Percentiles rank a stretch among this genome's conserved stretches.
phyloP scores from a whole-genome alignment of 257 asterid genomes.

The Solanum etuberosum region DNA sequence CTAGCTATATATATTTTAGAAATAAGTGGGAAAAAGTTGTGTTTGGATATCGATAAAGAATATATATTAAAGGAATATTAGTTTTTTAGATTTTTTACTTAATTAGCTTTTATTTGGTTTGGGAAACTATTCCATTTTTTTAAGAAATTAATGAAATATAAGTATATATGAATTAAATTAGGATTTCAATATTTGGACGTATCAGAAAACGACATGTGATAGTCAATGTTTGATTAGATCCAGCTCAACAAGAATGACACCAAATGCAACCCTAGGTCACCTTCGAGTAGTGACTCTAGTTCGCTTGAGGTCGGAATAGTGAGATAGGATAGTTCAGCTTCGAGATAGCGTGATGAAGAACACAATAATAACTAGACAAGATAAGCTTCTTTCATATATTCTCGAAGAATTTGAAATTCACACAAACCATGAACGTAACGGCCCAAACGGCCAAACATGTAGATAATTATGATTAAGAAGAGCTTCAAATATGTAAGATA shows the following conservation, averaged over 20 bases:
- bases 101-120: background rate
- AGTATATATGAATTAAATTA: background rate
- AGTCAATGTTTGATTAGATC: background rate
- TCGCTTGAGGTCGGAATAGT: too few relatives aligned
- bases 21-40: background rate
- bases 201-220: background rate
- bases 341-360: too few relatives aligned
- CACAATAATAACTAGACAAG: too few relatives aligned
- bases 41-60: background rate
- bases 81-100: background rate
- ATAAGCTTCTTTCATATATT: too few relatives aligned
- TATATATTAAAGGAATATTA: background rate
- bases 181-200: background rate
- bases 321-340: too few relatives aligned
- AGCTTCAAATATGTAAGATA: too few relatives aligned
- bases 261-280: background rate
- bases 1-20: background rate
- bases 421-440: too few relatives aligned
- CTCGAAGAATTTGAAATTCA: too few relatives aligned
- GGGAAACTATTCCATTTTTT: background rate
- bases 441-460: too few relatives aligned
- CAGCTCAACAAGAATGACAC: background rate
- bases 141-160: background rate
- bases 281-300: background rate
- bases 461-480: too few relatives aligned